A percentile compares a stretch with the other conserved stretches of the same genome.
These are phyloP conservation scores for Lyophyllum semitale DNA, from an alignment of 768 basidiomycete genomes.

Conservation along the genomic window DNA sequence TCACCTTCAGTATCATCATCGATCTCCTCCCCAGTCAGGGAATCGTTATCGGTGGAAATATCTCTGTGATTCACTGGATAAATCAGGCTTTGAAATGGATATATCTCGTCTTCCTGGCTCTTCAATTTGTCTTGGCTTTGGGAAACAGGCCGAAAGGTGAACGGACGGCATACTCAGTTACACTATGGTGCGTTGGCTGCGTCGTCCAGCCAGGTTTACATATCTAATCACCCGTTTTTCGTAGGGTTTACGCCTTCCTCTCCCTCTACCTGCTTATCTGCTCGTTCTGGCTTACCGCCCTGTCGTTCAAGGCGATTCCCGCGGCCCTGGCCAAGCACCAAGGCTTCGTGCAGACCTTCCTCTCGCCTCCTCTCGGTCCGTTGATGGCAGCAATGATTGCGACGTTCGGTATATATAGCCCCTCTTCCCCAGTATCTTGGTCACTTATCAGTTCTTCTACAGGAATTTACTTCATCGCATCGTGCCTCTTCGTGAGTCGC, in stretches of 20 bases:
- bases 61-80: conserved; percentile 77
- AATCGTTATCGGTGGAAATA: conserved; percentile 73
- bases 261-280: conserved; percentile 84
- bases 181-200: conserved; percentile 60
- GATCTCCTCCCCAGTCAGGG: conserved; percentile 67
- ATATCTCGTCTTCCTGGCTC: conserved; percentile 82
- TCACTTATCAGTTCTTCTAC: background rate
- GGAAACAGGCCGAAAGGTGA: conserved; percentile 90
- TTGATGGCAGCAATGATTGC: conserved; percentile 86
- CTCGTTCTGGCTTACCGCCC: conserved; percentile 80
- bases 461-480: conserved; percentile 82
- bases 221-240: background rate
- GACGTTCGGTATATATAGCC: conserved; percentile 77
- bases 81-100: conserved; percentile 85
- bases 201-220: background rate
- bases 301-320: conserved; percentile 72
- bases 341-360: conserved; percentile 59
- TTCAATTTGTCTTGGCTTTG: conserved; percentile 60
- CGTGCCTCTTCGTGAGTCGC: conserved; percentile 78
- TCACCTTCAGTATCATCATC: conserved; percentile 96
- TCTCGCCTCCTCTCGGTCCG: conserved; percentile 78
- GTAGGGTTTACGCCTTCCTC: conserved; percentile 83
- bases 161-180: conserved; percentile 67
- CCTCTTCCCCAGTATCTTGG: no score
- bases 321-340: conserved; percentile 45